These are phyloP conservation scores for Claviceps cyperi DNA, from an alignment of 2,329 filamentous ascomycete genomes.

Conservation along the genomic window DNA sequence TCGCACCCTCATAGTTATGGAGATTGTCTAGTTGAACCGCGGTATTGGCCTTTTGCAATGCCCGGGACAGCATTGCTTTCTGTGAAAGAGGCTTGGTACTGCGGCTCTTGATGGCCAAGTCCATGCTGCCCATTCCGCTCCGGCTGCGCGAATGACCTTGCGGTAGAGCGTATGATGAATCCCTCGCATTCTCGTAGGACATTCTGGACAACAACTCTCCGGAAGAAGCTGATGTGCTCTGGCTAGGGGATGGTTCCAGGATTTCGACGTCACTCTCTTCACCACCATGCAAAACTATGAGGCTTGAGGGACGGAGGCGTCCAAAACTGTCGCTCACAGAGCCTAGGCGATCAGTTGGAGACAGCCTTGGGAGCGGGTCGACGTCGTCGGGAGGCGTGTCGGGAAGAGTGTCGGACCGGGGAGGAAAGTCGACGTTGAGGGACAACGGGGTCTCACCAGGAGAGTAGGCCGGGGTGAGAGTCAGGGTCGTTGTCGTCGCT, in stretches of 20 bases:
- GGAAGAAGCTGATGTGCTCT: background rate
- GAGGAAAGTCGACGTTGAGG: background rate
- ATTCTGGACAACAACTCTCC: slow-evolving; percentile 11
- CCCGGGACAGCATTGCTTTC: slow-evolving; percentile 93
- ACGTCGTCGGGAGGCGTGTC: slow-evolving; percentile 5
- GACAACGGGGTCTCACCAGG: slow-evolving; percentile 1
- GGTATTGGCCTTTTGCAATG: slow-evolving; percentile 87
- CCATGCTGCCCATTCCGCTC: slow-evolving; percentile 19
- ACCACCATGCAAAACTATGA: slow-evolving; percentile 4
- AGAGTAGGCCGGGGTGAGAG: slow-evolving; percentile 3
- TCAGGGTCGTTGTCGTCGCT: slow-evolving; percentile 7
- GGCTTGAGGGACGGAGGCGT: slow-evolving; percentile 1
- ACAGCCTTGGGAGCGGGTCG: slow-evolving; percentile 8
- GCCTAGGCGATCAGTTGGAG: slow-evolving; percentile 13
- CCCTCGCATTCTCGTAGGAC: slow-evolving; percentile 18
- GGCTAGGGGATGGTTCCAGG: slow-evolving; percentile 9
- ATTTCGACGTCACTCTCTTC: slow-evolving; percentile 7
- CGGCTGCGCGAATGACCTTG: slow-evolving; percentile 19
- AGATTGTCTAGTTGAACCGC: slow-evolving; percentile 93
- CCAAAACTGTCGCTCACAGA: slow-evolving; percentile 9
- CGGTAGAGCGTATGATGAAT: slow-evolving; percentile 11
- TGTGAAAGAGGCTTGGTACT: slow-evolving; percentile 49
- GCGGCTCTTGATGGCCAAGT: slow-evolving; percentile 16
- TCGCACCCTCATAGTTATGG: slow-evolving; percentile 82
- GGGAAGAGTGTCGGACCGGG: background rate